A percentile compares a stretch with the other conserved stretches of the same genome.
Evolutionary conservation across 1,139 yeast species (phyloP).

Genomic region (Pichia sp.): DNA sequence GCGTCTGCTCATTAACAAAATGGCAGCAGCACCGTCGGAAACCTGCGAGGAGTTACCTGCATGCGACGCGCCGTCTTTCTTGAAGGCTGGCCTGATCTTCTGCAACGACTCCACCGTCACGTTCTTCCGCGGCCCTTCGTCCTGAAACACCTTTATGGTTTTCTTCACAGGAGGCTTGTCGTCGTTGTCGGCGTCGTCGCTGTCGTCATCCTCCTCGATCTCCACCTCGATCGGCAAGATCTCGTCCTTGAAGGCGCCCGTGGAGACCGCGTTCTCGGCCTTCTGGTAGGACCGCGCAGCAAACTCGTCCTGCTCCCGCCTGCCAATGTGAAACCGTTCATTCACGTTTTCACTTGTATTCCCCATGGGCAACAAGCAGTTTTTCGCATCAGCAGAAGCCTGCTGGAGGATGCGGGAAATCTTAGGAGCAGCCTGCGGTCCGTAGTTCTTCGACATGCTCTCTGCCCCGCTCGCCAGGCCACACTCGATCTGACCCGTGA

Average conservation of each 20-base stretch:
- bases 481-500: conserved; percentile 80
- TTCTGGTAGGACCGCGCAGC: conserved; percentile 83
- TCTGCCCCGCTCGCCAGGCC: conserved; percentile 93
- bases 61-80: conserved; percentile 74
- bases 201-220: conserved; percentile 45
- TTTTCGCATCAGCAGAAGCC: conserved; percentile 46
- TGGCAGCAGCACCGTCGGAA: conserved; percentile 94
- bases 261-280: conserved; percentile 68
- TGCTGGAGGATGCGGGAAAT: conserved; percentile 48
- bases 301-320: conserved; percentile 77
- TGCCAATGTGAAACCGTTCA: conserved; percentile 53
- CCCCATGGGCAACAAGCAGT: conserved; percentile 87
- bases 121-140: conserved; percentile 88
- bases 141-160: conserved; percentile 55
- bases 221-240: conserved; percentile 66
- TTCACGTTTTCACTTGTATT: conserved; percentile 80
- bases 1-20: conserved; percentile 80
- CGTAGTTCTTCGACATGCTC: conserved; percentile 83
- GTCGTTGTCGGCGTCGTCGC: conserved; percentile 27
- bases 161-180: conserved; percentile 37
- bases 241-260: conserved; percentile 79
- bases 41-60: conserved; percentile 97
- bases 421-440: conserved; percentile 63
- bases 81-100: conserved; percentile 85
- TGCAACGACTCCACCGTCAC: conserved; percentile 73